These are phyloP conservation scores for Eimeria zaria DNA, from an alignment of 169 alveolate genomes.

Conservation along the genomic window DNA sequence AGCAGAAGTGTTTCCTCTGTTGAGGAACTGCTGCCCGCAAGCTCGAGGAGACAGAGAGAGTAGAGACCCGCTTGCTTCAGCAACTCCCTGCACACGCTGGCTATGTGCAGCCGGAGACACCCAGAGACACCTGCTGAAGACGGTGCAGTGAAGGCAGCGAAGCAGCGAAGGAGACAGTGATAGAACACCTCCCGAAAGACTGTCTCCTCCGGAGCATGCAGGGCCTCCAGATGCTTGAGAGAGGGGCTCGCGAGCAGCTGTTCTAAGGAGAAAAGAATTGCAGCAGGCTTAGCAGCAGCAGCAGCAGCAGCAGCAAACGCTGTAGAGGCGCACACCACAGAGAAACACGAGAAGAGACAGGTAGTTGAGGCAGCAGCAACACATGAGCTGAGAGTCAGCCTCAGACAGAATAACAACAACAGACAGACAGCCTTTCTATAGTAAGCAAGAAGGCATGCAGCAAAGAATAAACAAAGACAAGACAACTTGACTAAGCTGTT, in stretches of 20 bases:
- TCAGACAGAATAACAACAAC: not conserved
- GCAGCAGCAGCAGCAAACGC: conserved; percentile 1
- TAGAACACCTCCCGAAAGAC: not conserved
- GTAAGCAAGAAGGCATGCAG: not conserved
- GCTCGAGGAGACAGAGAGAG: conserved; percentile 4
- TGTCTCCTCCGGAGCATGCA: conserved; percentile 8
- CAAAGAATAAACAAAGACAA: too few species aligned
- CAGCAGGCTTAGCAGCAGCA: not conserved
- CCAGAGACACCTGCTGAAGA: not conserved
- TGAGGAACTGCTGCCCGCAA: not conserved
- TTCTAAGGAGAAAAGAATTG: not conserved
- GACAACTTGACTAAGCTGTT: too few species aligned
- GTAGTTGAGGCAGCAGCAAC: not conserved
- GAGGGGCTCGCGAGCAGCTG: conserved; percentile 9
- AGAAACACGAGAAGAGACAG: not conserved
- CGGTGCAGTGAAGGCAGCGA: conserved; percentile 14
- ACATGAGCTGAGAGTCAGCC: not conserved
- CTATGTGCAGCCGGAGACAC: not conserved
- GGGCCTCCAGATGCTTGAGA: conserved; percentile 17
- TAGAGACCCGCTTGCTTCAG: not conserved
- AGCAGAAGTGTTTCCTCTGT: not conserved
- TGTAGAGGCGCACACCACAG: not conserved
- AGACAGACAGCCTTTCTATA: not conserved
- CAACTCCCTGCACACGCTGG: not conserved
- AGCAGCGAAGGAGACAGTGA: conserved; percentile 22